A percentile compares a stretch with the other conserved stretches of the same genome.
Conservation (phyloP, 805 yeast species). For the Candida caryicola region DNA sequence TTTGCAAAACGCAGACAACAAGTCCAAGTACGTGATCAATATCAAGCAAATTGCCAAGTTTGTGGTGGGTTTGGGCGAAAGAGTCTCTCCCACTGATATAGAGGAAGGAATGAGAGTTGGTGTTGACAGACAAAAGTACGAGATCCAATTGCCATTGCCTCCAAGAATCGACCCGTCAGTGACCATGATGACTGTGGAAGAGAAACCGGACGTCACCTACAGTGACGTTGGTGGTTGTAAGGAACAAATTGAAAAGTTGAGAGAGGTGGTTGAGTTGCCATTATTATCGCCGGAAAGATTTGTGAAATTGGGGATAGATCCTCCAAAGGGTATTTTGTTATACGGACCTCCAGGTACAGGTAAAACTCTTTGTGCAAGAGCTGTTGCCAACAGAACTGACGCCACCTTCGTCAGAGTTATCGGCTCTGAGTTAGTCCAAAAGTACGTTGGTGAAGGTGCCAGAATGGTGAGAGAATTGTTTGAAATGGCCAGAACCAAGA, state of each 20-base stretch:
- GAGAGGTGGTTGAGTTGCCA: conserved; percentile 96
- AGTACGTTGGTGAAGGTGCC: conserved; percentile 99
- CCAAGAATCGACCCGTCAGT: conserved; percentile 97
- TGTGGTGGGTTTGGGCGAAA: conserved; percentile 93
- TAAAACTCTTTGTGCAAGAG: conserved; percentile 96
- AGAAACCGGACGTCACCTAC: conserved; percentile 97
- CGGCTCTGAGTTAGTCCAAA: conserved; percentile 97
- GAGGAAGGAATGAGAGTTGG: conserved; percentile 99
- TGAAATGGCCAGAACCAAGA: conserved; percentile 98
- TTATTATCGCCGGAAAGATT: conserved; percentile 93
- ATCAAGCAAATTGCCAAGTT: conserved; percentile 97
- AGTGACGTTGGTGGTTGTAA: conserved; percentile 98
- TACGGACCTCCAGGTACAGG: conserved; percentile 99
- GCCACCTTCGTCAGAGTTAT: conserved; percentile 98
- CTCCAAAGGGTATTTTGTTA: conserved; percentile 94
- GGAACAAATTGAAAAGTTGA: conserved; percentile 93
- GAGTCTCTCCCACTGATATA: conserved; percentile 96
- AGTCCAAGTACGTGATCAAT: conserved; percentile 90
- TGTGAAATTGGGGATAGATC: conserved; percentile 95
- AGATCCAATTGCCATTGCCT: conserved; percentile 94
- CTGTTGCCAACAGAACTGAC: conserved; percentile 98
- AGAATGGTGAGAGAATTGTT: conserved; percentile 98
- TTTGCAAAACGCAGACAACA: conserved; percentile 67
- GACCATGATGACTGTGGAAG: conserved; percentile 99
- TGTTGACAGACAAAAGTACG: conserved; percentile 95